These are phyloP conservation scores for Arabis hirsuta DNA, from an alignment of 345 rosid species.

Conservation along the genomic window DNA sequence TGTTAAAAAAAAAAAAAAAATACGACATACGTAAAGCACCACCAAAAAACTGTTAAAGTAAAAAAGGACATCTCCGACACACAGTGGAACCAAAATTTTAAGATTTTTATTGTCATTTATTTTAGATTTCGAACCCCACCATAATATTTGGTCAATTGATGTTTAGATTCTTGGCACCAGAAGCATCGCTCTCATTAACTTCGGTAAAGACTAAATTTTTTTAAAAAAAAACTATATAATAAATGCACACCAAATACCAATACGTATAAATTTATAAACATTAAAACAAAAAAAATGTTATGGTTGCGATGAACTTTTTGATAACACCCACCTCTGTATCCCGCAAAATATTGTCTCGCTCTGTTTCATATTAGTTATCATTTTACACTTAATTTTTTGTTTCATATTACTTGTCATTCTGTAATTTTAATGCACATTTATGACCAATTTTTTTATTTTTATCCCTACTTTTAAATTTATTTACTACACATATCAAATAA, in stretches of 20 bases:
- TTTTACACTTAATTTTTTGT: too few species aligned
- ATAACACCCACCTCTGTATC: slow-evolving; percentile 29
- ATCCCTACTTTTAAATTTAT: too few species aligned
- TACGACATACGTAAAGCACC: background rate
- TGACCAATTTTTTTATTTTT: too few species aligned
- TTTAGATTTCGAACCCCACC: slow-evolving; percentile 36
- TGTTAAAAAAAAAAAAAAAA: too few species aligned
- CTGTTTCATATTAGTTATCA: too few species aligned
- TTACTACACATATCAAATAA: too few species aligned
- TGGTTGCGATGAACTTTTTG: slow-evolving; percentile 17
- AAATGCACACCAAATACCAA: slow-evolving; percentile 30
- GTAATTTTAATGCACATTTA: too few species aligned
- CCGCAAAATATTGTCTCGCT: slow-evolving; percentile 5
- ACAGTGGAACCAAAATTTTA: background rate
- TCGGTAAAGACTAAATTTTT: background rate
- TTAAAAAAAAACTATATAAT: slow-evolving; percentile 3
- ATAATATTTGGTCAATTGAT: slow-evolving; percentile 35
- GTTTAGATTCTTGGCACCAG: slow-evolving; percentile 21
- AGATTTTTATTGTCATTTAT: slow-evolving; percentile 1
- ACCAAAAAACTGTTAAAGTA: background rate
- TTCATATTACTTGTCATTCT: too few species aligned
- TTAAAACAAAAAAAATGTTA: background rate
- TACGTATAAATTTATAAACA: background rate
- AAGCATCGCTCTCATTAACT: slow-evolving; percentile 31
- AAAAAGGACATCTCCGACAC: slow-evolving; percentile 16